Percentiles rank a stretch among this genome's conserved stretches.
phyloP scores from a whole-genome alignment of 495 filamentous ascomycete species.

The Amniculicola lignicola region DNA sequence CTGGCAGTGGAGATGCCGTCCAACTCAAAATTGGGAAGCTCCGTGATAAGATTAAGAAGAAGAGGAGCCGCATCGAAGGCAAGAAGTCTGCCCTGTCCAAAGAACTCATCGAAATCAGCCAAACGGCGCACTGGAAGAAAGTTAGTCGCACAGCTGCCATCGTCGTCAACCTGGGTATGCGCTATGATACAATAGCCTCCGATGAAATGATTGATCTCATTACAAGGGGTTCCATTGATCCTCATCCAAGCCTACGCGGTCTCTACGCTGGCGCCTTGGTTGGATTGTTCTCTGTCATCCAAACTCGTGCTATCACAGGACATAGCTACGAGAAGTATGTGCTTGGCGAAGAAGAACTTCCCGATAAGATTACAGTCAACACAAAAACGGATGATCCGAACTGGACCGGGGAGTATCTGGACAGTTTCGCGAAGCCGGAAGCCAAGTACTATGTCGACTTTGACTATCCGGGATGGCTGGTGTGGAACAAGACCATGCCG shows the following conservation, averaged over 20 bases:
- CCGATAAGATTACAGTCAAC: constrained; percentile 68
- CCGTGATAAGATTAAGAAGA: constrained; percentile 65
- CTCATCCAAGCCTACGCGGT: constrained; percentile 78
- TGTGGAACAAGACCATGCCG: constrained; percentile 82
- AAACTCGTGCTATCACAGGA: constrained; percentile 77
- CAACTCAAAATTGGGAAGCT: constrained; percentile 61
- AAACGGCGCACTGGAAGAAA: constrained; percentile 90
- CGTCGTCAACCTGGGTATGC: constrained; percentile 78
- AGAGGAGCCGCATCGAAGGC: constrained; percentile 69
- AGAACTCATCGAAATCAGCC: constrained; percentile 74
- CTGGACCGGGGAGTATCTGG: constrained; percentile 75
- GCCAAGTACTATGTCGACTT: constrained; percentile 85
- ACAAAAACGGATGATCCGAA: constrained; percentile 68
- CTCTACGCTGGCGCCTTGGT: constrained; percentile 78
- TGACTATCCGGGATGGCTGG: constrained; percentile 95
- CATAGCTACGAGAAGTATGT: constrained; percentile 87
- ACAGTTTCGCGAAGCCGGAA: constrained; percentile 73
- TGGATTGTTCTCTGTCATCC: constrained; percentile 74
- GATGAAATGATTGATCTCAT: constrained; percentile 81
- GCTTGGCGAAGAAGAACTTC: constrained; percentile 66
- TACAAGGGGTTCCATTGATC: constrained; percentile 77
- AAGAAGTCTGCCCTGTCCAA: constrained; percentile 78
- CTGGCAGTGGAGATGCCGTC: constrained; percentile 53
- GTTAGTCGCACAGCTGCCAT: constrained; percentile 84
- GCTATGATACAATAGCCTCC: constrained; percentile 83